Evolutionary conservation across 2,329 filamentous ascomycete genomes (phyloP).

Genomic region (Penicillium sp.): DNA sequence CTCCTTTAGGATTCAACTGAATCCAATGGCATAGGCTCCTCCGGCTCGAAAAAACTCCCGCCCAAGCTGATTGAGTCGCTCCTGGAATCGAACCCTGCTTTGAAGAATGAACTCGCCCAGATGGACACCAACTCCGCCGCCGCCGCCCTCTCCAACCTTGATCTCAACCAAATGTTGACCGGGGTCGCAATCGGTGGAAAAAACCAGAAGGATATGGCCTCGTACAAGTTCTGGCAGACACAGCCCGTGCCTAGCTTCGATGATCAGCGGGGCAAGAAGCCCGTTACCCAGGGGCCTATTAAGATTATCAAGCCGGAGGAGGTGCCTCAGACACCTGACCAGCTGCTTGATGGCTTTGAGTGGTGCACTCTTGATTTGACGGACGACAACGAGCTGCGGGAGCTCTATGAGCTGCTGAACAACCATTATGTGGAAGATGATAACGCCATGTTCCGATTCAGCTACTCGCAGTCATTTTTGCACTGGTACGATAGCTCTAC

Average conservation of each 20-base stretch:
- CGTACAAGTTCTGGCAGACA: conserved; percentile 98
- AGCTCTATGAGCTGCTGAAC: conserved; percentile 87
- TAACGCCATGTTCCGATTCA: conserved; percentile 96
- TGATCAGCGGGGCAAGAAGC: conserved; percentile 48
- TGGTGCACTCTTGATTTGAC: conserved; percentile 90
- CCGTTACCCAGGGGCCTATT: conserved; percentile 76
- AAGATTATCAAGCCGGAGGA: conserved; percentile 74
- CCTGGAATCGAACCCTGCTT: conserved; percentile 56
- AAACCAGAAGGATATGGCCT: conserved; percentile 93
- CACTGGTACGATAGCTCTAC: conserved; percentile 63
- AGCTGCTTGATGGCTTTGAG: conserved; percentile 80
- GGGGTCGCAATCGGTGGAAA: conserved; percentile 70
- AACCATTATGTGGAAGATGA: conserved; percentile 97
- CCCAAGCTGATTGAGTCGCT: conserved; percentile 41
- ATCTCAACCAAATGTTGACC: conserved; percentile 49
- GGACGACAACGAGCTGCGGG: conserved; percentile 73
- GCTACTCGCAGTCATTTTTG: conserved; percentile 85
- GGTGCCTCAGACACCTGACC: conserved; percentile 72
- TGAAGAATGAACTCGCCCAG: conserved; percentile 71
- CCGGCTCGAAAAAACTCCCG: conserved; percentile 32
- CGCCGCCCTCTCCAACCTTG: conserved; percentile 51
- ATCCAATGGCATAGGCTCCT: conserved; percentile 21
- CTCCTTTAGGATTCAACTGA: conserved; percentile 17
- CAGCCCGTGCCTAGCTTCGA: conserved; percentile 87
- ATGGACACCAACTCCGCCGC: conserved; percentile 61